Conservation (phyloP, 2,329 filamentous ascomycete species). For the Cladosporium sp. region DNA sequence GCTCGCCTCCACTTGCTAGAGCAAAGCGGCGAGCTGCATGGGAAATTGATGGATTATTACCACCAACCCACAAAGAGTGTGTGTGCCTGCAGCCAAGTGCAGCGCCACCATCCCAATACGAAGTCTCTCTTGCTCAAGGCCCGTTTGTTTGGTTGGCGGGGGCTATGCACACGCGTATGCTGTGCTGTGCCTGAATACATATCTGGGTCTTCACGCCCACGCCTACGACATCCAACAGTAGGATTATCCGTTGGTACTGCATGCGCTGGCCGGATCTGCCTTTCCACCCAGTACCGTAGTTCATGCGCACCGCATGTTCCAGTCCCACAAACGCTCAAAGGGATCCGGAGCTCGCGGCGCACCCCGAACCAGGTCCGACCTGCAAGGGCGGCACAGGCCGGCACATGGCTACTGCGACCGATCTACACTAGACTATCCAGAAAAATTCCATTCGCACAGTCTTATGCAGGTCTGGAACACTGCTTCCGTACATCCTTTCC, state of each 20-base stretch:
- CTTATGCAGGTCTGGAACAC: conserved; percentile 13
- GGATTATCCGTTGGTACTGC: too few relatives aligned
- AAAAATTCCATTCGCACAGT: conserved; percentile 6
- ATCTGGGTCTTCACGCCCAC: conserved; percentile 1
- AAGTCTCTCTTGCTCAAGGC: background rate
- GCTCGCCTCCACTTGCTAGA: background rate
- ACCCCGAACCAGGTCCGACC: conserved; percentile 3
- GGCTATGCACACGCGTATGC: conserved; percentile 2
- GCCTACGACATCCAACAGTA: background rate
- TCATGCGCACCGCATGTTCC: conserved; percentile 6
- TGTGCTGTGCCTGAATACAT: background rate
- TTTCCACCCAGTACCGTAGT: conserved; percentile 9
- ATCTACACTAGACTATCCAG: conserved; percentile 3
- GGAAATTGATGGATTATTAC: background rate
- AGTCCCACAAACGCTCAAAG: conserved; percentile 1
- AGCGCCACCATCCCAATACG: conserved; percentile 6
- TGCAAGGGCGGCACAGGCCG: conserved; percentile 6
- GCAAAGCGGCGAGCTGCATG: background rate
- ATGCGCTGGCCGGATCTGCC: conserved; percentile 2
- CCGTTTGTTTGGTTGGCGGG: background rate
- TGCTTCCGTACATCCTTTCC: background rate
- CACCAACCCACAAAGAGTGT: background rate
- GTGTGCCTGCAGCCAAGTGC: conserved; percentile 4
- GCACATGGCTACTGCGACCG: conserved; percentile 1
- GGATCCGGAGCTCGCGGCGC: background rate